Evolutionary conservation across 306 rosid genomes (phyloP).

Genomic region (Fragaria ananassa): DNA sequence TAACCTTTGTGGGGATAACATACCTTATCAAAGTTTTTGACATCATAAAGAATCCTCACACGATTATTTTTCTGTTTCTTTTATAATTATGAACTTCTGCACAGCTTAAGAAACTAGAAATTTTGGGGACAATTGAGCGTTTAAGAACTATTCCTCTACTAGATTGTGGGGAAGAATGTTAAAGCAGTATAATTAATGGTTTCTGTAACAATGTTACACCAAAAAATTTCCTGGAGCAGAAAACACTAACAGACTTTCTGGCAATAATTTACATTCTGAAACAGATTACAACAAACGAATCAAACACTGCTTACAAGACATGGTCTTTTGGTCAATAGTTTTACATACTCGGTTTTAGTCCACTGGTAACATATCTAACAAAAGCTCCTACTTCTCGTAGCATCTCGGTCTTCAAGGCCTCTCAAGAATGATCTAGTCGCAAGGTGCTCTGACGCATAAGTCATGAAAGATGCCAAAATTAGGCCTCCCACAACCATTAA

Average conservation of each 20-base stretch:
- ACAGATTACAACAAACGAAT: slow-evolving; percentile 14
- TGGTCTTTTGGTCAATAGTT: neutral
- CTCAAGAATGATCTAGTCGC: slow-evolving; percentile 72
- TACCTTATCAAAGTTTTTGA: no score
- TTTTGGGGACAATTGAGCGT: no score
- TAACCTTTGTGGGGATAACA: no score
- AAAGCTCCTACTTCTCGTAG: slow-evolving; percentile 39
- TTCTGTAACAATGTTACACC: slow-evolving; percentile 39
- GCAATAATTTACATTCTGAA: slow-evolving; percentile 23
- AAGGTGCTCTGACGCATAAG: slow-evolving; percentile 88
- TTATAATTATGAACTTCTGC: no score
- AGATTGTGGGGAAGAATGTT: neutral
- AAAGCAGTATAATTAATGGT: neutral
- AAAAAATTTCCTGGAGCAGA: slow-evolving; percentile 14
- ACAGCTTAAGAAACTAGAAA: no score
- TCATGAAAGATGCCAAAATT: slow-evolving; percentile 86
- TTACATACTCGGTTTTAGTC: slow-evolving; percentile 26
- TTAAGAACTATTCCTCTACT: neutral
- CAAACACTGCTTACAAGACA: slow-evolving; percentile 16
- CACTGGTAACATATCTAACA: slow-evolving; percentile 50
- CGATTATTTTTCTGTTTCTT: no score
- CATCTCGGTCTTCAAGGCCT: slow-evolving; percentile 72
- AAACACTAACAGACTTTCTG: neutral
- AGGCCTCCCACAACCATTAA: slow-evolving; percentile 87
- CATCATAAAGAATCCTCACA: no score